phyloP scores from a whole-genome alignment of 2,329 filamentous ascomycete genomes.

The Cadophora sp. region DNA sequence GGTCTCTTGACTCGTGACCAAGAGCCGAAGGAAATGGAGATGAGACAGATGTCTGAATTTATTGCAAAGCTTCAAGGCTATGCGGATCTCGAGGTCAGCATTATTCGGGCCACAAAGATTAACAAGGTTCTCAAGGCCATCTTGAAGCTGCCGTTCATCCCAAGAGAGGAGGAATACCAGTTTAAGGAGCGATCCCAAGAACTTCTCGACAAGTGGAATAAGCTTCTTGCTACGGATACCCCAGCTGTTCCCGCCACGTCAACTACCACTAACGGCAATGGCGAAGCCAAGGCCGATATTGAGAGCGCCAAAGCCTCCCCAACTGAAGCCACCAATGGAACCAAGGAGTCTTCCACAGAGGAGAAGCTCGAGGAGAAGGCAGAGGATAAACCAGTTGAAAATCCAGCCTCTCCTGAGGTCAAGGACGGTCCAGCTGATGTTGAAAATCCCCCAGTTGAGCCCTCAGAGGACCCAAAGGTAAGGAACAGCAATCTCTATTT shows the following conservation, averaged over 20 bases:
- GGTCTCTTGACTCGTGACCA: conserved; percentile 87
- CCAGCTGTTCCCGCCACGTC: conserved; percentile 38
- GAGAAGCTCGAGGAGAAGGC: conserved; percentile 49
- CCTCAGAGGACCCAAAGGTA: conserved; percentile 37
- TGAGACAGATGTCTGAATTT: conserved; percentile 79
- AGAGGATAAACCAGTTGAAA: conserved; percentile 47
- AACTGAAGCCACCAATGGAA: conserved; percentile 41
- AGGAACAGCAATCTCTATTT: not conserved
- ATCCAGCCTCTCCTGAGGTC: conserved; percentile 38
- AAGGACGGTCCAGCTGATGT: not conserved
- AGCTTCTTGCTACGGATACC: conserved; percentile 70
- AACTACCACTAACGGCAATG: conserved; percentile 41
- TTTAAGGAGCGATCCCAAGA: conserved; percentile 86
- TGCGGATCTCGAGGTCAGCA: conserved; percentile 83
- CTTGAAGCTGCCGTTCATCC: conserved; percentile 81
- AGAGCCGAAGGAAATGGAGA: conserved; percentile 85
- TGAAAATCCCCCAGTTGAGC: conserved; percentile 40
- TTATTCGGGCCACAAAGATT: conserved; percentile 93
- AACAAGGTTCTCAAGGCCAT: conserved; percentile 98
- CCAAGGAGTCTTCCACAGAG: conserved; percentile 42
- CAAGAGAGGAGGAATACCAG: conserved; percentile 84
- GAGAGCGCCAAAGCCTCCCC: conserved; percentile 39
- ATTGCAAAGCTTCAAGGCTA: conserved; percentile 81
- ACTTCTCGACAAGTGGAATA: conserved; percentile 89
- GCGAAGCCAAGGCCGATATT: conserved; percentile 49